Evolutionary conservation across 2,329 filamentous ascomycete genomes (phyloP), one percentile per base, ranked within the genome.

Genomic region (Fonsecaea pugnacius): DNA sequence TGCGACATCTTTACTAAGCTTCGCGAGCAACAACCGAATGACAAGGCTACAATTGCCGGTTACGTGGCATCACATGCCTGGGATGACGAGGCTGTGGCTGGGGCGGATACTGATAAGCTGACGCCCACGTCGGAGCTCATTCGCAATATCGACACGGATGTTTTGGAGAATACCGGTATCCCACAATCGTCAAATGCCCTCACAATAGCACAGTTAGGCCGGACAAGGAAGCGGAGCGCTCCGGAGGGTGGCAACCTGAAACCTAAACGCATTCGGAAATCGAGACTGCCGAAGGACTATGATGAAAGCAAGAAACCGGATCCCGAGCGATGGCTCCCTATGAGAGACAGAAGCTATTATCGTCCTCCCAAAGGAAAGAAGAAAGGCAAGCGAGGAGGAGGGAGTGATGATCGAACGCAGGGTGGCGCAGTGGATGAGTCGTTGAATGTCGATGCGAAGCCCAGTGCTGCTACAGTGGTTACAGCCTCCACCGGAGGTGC

Each of bases 301-400:
- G 69, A 71, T 73, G 85, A 91, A 58, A 86, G 84, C 71, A 96
- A 92, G 82, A 88, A 87, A 69, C 85, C 91, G 36, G 95, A 99
- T 76, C 89, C 92, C 0, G 95, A 99, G 78, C 85, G 95, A 67
- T 99, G 95, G 95, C 79, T 99, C 65, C 94, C 95, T 12, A 82
- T 98, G 72, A 88, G 90, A 58, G 95, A 99, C 75, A 85, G 95
- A 63, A 95, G 91, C 71, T 91, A 87, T 46, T 99, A 96, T 78
- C 83, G 90, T 54, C 92, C 93, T 7, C 73, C 73, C 2, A 96
- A 95, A 80, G 92, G 92, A 5, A 92, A 90, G 81, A 92, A 90
- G 81, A 96, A 96, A 83, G 91, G 91, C 61, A 94, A 92, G 83
- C 89, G 92, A 84, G 38, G 38, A 4, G 43, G 43, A 2, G 40